Evolutionary conservation across 768 basidiomycete genomes (phyloP).

Genomic region (Mycena filopes): DNA sequence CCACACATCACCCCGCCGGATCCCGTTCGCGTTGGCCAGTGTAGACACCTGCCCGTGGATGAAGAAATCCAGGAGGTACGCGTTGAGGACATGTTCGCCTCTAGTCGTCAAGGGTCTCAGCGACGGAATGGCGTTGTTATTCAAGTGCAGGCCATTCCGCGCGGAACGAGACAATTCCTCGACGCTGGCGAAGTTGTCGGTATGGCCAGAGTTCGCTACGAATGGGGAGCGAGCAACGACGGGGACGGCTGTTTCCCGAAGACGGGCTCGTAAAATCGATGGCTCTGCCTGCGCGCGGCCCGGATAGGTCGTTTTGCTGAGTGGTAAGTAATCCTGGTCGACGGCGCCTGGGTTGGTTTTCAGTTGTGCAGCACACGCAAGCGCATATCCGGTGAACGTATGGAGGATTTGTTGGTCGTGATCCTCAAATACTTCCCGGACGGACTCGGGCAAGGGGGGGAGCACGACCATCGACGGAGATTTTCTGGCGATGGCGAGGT

Average conservation of each 20-base stretch:
- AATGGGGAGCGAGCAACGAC: constrained; percentile 66
- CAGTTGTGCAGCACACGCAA: constrained; percentile 57
- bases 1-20: constrained; percentile 74
- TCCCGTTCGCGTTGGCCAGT: constrained; percentile 63
- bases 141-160: constrained; percentile 64
- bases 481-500: constrained; percentile 46
- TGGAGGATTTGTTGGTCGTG: constrained; percentile 62
- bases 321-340: constrained; percentile 55
- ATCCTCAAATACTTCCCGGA: constrained; percentile 50
- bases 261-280: constrained; percentile 46
- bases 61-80: constrained; percentile 76
- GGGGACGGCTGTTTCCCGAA: constrained; percentile 50
- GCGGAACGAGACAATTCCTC: constrained; percentile 63
- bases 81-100: constrained; percentile 57
- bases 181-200: constrained; percentile 62
- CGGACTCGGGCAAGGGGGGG: constrained; percentile 56
- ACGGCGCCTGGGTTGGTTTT: constrained; percentile 40
- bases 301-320: constrained; percentile 50
- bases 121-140: constrained; percentile 70
- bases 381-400: constrained; percentile 67
- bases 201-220: constrained; percentile 75
- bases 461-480: constrained; percentile 70
- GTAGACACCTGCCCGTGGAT: constrained; percentile 67
- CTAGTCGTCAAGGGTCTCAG: constrained; percentile 46
- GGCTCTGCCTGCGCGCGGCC: constrained; percentile 9